These are phyloP conservation scores for Monascus ruber DNA, from an alignment of 2,329 filamentous ascomycete species.

Conservation along the genomic window DNA sequence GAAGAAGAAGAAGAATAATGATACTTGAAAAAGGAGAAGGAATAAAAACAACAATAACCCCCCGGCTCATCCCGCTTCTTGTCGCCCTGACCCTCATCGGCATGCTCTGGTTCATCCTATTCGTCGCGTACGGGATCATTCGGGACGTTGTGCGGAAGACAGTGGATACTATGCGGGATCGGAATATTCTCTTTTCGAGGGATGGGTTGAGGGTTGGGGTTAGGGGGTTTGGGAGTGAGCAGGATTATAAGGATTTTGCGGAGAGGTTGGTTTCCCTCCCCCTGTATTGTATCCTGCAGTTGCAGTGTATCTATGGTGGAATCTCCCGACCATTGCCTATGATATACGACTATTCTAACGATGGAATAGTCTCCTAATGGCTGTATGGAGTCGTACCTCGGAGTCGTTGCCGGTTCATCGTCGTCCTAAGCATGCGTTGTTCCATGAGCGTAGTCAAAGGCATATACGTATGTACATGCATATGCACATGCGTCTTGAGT, in stretches of 20 bases:
- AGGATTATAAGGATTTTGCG: conserved; percentile 46
- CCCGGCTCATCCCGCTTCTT: conserved; percentile 41
- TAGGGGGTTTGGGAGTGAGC: conserved; percentile 45
- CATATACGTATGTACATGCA: too few species aligned
- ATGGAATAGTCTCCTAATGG: background rate
- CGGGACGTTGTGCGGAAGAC: conserved; percentile 48
- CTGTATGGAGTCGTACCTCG: background rate
- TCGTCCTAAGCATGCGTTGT: too few species aligned
- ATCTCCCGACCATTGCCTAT: background rate
- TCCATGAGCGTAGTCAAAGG: too few species aligned
- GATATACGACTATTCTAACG: background rate
- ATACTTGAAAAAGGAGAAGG: too few species aligned
- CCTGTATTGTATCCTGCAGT: background rate
- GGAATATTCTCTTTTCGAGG: conserved; percentile 48
- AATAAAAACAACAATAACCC: too few species aligned
- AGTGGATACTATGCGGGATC: conserved; percentile 51
- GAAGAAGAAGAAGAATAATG: too few species aligned
- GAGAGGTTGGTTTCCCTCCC: conserved; percentile 35
- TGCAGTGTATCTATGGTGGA: background rate
- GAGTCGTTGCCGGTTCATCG: too few species aligned
- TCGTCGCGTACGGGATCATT: conserved; percentile 47
- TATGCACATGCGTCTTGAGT: too few species aligned
- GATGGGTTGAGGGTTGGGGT: conserved; percentile 52
- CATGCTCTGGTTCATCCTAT: conserved; percentile 42
- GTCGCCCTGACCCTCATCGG: conserved; percentile 45